These are phyloP conservation scores for Auriculariales sp. DNA, from an alignment of 768 basidiomycete species.

Conservation along the genomic window DNA sequence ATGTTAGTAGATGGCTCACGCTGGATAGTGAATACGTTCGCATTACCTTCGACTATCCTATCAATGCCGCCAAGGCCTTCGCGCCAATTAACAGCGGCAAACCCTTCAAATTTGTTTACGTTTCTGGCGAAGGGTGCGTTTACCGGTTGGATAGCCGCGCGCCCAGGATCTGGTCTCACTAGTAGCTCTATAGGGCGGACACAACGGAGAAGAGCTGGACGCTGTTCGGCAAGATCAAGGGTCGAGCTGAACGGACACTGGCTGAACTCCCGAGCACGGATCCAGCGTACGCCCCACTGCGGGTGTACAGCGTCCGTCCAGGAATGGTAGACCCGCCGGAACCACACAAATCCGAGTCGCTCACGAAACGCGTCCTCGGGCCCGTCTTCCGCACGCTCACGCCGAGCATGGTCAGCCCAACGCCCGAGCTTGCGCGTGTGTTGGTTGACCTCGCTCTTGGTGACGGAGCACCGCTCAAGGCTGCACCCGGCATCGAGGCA, in stretches of 20 bases:
- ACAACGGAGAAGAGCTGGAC: slow-evolving; percentile 11
- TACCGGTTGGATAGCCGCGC: background rate
- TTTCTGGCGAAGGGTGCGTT: slow-evolving; percentile 14
- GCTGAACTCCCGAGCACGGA: slow-evolving; percentile 6
- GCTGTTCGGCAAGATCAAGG: slow-evolving; percentile 15
- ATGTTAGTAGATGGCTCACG: background rate
- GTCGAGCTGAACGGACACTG: slow-evolving; percentile 13
- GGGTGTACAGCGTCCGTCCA: slow-evolving; percentile 13
- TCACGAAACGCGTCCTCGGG: background rate
- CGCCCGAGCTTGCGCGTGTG: slow-evolving; percentile 11
- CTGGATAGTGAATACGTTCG: slow-evolving; percentile 12
- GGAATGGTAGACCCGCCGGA: slow-evolving; percentile 7
- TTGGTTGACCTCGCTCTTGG: slow-evolving; percentile 12
- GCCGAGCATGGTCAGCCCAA: slow-evolving; percentile 6
- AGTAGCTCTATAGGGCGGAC: slow-evolving; percentile 10
- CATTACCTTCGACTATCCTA: slow-evolving; percentile 16
- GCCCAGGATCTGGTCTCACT: background rate
- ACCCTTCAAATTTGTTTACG: slow-evolving; percentile 16
- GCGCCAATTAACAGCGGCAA: background rate
- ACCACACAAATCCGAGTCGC: background rate
- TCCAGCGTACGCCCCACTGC: slow-evolving; percentile 5
- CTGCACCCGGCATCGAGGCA: slow-evolving; percentile 12
- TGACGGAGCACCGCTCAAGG: slow-evolving; percentile 12
- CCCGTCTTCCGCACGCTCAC: background rate
- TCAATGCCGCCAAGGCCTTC: slow-evolving; percentile 15